These are phyloP conservation scores for Ramularia collo-cygni DNA, from an alignment of 2,329 filamentous ascomycete genomes.

Conservation along the genomic window DNA sequence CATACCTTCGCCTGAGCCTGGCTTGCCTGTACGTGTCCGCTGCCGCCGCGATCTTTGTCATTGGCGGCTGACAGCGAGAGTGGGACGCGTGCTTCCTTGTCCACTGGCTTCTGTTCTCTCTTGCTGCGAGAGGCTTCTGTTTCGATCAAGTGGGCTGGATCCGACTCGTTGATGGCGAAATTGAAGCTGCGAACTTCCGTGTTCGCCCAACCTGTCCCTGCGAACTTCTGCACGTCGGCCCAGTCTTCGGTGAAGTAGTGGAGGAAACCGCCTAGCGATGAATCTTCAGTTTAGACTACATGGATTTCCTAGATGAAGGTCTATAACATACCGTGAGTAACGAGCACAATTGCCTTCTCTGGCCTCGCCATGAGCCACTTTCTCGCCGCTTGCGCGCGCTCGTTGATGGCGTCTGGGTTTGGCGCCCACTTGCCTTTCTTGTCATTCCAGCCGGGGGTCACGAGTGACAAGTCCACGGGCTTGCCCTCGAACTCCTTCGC, in stretches of 20 bases:
- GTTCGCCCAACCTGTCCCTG: constrained; percentile 65
- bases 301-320: not conserved
- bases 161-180: constrained; percentile 44
- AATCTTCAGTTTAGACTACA: not conserved
- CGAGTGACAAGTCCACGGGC: constrained; percentile 56
- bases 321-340: constrained; percentile 59
- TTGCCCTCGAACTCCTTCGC: constrained; percentile 53
- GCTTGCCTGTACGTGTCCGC: not conserved
- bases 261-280: constrained; percentile 52
- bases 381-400: constrained; percentile 55
- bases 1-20: constrained; percentile 11
- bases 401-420: constrained; percentile 47
- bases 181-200: constrained; percentile 64
- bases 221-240: constrained; percentile 49
- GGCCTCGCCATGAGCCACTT: constrained; percentile 46
- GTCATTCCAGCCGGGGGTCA: constrained; percentile 61
- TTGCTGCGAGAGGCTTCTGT: constrained; percentile 1
- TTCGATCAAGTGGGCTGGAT: constrained; percentile 30
- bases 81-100: constrained; percentile 9
- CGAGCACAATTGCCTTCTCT: constrained; percentile 65
- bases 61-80: constrained; percentile 5
- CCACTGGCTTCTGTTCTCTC: constrained; percentile 3
- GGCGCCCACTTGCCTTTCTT: constrained; percentile 51
- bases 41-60: not conserved
- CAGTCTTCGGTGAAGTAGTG: constrained; percentile 83